Percentiles rank a stretch among this genome's conserved stretches.
Evolutionary conservation across 106 monocot genomes (phyloP).

Genomic region (Dendrobium catenatum): DNA sequence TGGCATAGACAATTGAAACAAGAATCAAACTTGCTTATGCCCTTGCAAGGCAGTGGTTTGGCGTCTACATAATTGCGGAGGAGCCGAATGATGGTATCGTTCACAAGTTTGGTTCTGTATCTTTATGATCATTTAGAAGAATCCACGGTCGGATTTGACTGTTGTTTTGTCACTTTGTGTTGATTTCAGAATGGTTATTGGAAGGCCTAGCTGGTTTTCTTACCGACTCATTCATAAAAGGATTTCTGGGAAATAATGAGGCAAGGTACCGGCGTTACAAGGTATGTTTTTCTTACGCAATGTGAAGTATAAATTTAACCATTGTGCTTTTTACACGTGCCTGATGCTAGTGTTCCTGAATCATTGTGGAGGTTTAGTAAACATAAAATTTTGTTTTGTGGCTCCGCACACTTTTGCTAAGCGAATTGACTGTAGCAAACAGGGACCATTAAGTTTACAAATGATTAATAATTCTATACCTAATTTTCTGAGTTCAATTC

Average conservation of each 20-base stretch:
- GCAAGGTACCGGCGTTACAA: conserved; percentile 85
- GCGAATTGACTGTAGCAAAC: neutral
- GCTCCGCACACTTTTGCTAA: neutral
- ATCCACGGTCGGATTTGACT: neutral
- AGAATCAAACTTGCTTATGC: conserved; percentile 92
- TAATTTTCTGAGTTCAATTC: neutral
- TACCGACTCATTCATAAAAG: conserved; percentile 74
- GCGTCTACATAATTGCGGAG: conserved; percentile 69
- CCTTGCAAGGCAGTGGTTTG: conserved; percentile 98
- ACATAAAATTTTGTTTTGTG: neutral
- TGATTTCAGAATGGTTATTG: conserved; percentile 76
- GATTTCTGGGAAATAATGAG: conserved; percentile 93
- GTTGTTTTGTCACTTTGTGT: neutral
- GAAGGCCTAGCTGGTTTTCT: conserved; percentile 97
- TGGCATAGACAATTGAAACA: conserved; percentile 71
- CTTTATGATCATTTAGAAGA: neutral
- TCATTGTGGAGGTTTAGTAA: neutral
- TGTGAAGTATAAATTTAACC: neutral
- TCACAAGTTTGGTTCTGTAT: neutral
- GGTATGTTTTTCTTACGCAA: conserved; percentile 32
- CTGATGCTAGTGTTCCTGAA: neutral
- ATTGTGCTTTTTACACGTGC: neutral
- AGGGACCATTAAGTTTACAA: neutral
- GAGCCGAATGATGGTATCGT: conserved; percentile 71
- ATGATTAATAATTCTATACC: neutral